Conservation (phyloP, 306 rosid genomes). For the Quercus variabilis region DNA sequence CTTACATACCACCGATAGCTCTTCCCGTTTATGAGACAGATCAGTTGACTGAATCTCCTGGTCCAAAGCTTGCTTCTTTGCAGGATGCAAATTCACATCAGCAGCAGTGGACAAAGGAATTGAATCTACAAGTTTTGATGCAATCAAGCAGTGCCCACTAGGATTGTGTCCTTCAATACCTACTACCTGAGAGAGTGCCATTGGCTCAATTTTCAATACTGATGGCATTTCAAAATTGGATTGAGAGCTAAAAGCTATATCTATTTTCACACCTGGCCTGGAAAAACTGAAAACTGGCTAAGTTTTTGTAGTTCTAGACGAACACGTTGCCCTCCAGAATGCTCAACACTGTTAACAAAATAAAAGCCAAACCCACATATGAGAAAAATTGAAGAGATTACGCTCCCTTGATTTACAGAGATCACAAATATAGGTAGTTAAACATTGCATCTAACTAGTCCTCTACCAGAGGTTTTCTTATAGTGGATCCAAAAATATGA, state of each 20-base stretch:
- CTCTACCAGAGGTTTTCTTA: conserved; percentile 7
- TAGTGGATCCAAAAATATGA: conserved; percentile 11
- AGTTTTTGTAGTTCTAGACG: conserved; percentile 74
- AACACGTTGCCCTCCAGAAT: conserved; percentile 86
- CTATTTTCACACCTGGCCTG: conserved; percentile 76
- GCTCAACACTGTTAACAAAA: conserved; percentile 51
- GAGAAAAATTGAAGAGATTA: conserved; percentile 13
- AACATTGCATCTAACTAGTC: conserved; percentile 6
- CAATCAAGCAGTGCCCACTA: conserved; percentile 93
- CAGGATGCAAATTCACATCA: conserved; percentile 53
- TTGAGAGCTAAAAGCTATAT: conserved; percentile 8
- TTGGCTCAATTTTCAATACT: conserved; percentile 15
- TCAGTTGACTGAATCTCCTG: conserved; percentile 40
- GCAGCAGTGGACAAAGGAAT: conserved; percentile 40
- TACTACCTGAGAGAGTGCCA: conserved; percentile 58
- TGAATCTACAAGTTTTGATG: conserved; percentile 74
- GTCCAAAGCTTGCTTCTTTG: conserved; percentile 75
- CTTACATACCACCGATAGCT: conserved; percentile 60
- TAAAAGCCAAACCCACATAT: conserved; percentile 18
- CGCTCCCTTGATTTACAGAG: background rate
- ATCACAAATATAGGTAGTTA: background rate
- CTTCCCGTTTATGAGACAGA: conserved; percentile 40
- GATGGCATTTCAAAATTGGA: conserved; percentile 8
- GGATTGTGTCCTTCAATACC: conserved; percentile 94
- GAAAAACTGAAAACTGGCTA: conserved; percentile 80